Base-by-base conservation (phyloP, 495 filamentous ascomycete species). In the Penicillium maclennaniae region DNA sequence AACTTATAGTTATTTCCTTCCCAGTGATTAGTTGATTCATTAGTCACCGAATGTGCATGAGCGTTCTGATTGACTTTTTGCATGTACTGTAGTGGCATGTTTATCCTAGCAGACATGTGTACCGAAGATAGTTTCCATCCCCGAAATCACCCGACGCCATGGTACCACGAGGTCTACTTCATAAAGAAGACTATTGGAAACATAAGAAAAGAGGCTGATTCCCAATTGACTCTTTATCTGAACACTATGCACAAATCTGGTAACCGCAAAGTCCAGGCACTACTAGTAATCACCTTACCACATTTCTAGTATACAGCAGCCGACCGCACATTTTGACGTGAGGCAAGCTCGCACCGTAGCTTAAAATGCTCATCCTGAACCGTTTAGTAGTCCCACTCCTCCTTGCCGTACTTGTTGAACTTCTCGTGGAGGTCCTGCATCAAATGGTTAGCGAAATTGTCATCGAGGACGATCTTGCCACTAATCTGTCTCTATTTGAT, bases 391-490 rank as follows among this genome's bases (percentile, higher is more conserved):
- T 77, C 74, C 62, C 69, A 77, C 65, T 77, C 74, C 65, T 97
- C 93, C 83, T 97, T 97, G 72, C 92, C 93, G 81, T 86, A 96
- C 82, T 98, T 98, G 84, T 98, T 98, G 81, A 84, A 97, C 70
- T 85, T 85, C 60, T 97, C 93, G 75, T 98, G 93, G 50, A 95
- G 81, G 45, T 82, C 75, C 93, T 96, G 53, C 34, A 47, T 36
- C 16, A 38, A 44, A 56, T 47, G 23, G 56, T 44, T 31, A 50
- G 45, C 47, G 41, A 43, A 27, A 49, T 19, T 38, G 26, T 10
- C 45, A 51, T 45, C 3, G 31, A 1, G 10, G 23, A 16, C n/a
- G 26, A 14, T 49, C 15, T 3, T 17, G 38, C 16, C 20, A 19
- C n/a, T 15, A 12, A 49, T n/a, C 16, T 14, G 47, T 15, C 23